Evolutionary conservation across 2,329 filamentous ascomycete genomes (phyloP).

Genomic region (Colletotrichum sp.): DNA sequence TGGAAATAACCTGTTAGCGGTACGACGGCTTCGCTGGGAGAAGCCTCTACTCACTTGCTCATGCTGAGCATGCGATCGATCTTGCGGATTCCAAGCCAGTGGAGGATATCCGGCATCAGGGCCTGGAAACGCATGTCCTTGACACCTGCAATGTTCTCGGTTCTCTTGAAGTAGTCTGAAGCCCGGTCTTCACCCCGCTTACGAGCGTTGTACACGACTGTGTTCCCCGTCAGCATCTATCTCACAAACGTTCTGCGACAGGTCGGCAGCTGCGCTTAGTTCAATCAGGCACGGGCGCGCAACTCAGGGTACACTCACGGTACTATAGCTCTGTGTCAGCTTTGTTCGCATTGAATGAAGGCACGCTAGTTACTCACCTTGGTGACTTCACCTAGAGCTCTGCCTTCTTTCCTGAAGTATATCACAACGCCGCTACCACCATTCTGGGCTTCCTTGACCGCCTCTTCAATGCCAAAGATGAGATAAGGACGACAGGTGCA

Average conservation of each 20-base stretch:
- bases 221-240: background rate
- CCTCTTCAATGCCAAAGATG: constrained; percentile 96
- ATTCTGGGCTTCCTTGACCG: constrained; percentile 94
- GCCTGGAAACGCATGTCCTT: constrained; percentile 98
- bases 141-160: constrained; percentile 97
- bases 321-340: constrained; percentile 45
- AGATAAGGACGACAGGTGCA: constrained; percentile 96
- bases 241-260: background rate
- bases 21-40: background rate
- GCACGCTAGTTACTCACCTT: constrained; percentile 68
- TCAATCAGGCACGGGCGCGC: background rate
- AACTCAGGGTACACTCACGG: constrained; percentile 38
- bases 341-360: constrained; percentile 5
- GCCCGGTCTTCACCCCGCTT: constrained; percentile 82
- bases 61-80: constrained; percentile 99
- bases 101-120: constrained; percentile 95
- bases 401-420: constrained; percentile 97
- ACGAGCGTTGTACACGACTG: constrained; percentile 76
- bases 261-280: background rate
- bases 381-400: constrained; percentile 92
- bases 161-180: constrained; percentile 94
- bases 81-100: constrained; percentile 98
- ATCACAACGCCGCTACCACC: constrained; percentile 95
- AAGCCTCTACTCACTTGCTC: constrained; percentile 74
- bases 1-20: constrained; percentile 1